Base-by-base conservation (phyloP, 306 rosid species). In the Dryas alaskensis region DNA sequence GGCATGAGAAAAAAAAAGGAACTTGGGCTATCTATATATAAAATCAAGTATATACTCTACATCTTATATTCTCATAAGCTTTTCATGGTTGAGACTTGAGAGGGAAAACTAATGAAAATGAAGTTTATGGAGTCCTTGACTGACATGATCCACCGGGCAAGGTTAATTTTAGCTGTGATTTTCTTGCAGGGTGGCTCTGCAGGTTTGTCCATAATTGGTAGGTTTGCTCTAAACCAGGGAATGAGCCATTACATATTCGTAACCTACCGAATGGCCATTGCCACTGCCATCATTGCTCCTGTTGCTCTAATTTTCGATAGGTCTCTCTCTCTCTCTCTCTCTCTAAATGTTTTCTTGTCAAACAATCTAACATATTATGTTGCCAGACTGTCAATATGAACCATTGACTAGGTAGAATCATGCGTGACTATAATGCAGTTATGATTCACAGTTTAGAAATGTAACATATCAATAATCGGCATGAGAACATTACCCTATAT, bases 181-280 rank as follows among this genome's bases (percentile, higher is more conserved):
- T 60, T 81, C 37, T 14, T 84, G 57, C 84, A 76, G 69, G 46
- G 74, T 12, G 81, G 37, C 6, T 77, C 67, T 46, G 84, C 87
- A 39, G 84, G 84, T 55, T 47, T 77, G 60, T 45, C 71, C 10
- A 70, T 84, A 19, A 69, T 84, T 58, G 40, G 73, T 1, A 81
- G 65, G 60, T 58, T 73, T 65, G 81, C 85, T 59, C 42, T 84
- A 13, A 84, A 80, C 69, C 52, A 80, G 39, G 87, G 87, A 60
- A 80, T 53, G 84, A 80, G 72, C 71, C 80, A 74, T 65, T 82
- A 74, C 47, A 73, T 81, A 1, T 70, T 79, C 46, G 64, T 77
- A 7, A 80, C 51, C 49, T 84, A 80, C 22, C 74, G 82, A 37
- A 69, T 77, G 67, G 70, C 82, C n/a, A 31, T 74, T 60, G 84